Percentiles rank a stretch among this genome's conserved stretches.
These are phyloP conservation scores for Brassica balearica DNA, from an alignment of 441 rosid genomes.

Conservation along the genomic window DNA sequence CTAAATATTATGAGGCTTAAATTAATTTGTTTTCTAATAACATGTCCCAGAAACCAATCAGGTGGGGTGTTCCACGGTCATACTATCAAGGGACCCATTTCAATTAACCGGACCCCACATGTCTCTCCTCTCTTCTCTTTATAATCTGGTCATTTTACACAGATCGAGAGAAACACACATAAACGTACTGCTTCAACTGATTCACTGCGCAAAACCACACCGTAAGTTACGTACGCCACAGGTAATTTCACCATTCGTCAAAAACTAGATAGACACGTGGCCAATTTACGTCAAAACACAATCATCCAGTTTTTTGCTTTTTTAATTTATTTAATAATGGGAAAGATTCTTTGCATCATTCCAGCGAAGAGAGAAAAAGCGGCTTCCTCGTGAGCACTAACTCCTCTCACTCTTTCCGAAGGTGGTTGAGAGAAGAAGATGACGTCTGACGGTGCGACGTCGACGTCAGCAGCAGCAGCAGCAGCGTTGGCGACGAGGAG, in stretches of 20 bases:
- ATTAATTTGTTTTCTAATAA: slow-evolving; percentile 36
- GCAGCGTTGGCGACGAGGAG: slow-evolving; percentile 84
- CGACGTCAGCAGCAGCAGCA: slow-evolving; percentile 53
- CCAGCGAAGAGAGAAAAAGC: slow-evolving; percentile 5
- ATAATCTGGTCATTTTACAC: slow-evolving; percentile 27
- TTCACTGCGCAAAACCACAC: slow-evolving; percentile 35
- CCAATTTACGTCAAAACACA: background rate
- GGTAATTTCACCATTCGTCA: slow-evolving; percentile 27
- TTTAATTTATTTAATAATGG: background rate
- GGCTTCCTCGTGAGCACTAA: slow-evolving; percentile 12
- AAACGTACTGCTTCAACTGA: slow-evolving; percentile 35
- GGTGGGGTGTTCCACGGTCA: slow-evolving; percentile 45
- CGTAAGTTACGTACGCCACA: slow-evolving; percentile 35
- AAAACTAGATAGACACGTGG: slow-evolving; percentile 17
- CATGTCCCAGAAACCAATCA: slow-evolving; percentile 43
- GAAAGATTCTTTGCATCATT: slow-evolving; percentile 41
- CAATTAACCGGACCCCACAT: slow-evolving; percentile 29
- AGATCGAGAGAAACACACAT: slow-evolving; percentile 33
- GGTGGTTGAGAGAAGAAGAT: slow-evolving; percentile 47
- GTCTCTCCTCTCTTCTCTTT: slow-evolving; percentile 31
- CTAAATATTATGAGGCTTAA: slow-evolving; percentile 27
- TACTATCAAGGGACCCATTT: slow-evolving; percentile 29
- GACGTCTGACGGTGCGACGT: slow-evolving; percentile 97
- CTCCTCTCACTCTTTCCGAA: background rate
- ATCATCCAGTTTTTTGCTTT: background rate